phyloP scores from a whole-genome alignment of 768 basidiomycete species.

The Lyophyllum shimeji region DNA sequence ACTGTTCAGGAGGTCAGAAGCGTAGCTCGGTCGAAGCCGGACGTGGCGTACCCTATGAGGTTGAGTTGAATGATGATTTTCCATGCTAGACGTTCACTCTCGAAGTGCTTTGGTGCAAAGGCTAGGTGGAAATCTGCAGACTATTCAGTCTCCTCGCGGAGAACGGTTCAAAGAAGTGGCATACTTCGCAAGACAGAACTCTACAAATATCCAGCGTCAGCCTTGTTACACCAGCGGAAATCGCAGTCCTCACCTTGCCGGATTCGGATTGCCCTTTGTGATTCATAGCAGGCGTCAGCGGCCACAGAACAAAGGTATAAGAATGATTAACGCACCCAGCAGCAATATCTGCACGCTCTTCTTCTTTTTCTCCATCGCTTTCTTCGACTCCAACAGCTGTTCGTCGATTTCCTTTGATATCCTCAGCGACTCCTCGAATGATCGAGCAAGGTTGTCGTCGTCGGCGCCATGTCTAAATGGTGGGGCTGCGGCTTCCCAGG shows the following conservation, averaged over 20 bases:
- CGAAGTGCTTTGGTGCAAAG: slow-evolving; percentile 62
- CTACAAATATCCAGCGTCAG: slow-evolving; percentile 23
- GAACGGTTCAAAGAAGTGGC: slow-evolving; percentile 4
- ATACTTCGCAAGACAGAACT: slow-evolving; percentile 51
- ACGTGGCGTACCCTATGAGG: slow-evolving; percentile 50
- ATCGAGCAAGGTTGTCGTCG: slow-evolving; percentile 13
- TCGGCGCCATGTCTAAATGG: slow-evolving; percentile 2
- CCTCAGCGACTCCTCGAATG: slow-evolving; percentile 40
- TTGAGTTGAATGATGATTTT: slow-evolving; percentile 68
- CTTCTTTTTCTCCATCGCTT: slow-evolving; percentile 45
- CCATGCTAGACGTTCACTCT: slow-evolving; percentile 58
- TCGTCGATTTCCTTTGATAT: slow-evolving; percentile 51
- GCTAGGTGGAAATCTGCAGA: slow-evolving; percentile 64
- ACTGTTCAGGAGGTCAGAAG: slow-evolving; percentile 25
- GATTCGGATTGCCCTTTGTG: slow-evolving; percentile 57
- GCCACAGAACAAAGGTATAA: background rate
- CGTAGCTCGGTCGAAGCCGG: background rate
- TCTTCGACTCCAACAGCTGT: slow-evolving; percentile 42
- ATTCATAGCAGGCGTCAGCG: background rate
- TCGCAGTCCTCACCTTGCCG: slow-evolving; percentile 41
- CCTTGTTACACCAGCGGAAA: background rate
- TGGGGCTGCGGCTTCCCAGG: slow-evolving; percentile 5
- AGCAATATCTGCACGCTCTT: slow-evolving; percentile 56
- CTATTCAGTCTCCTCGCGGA: background rate
- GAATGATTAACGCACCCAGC: slow-evolving; percentile 31